Conservation (phyloP, 2,329 filamentous ascomycete species). For the Lachnellula suecica region DNA sequence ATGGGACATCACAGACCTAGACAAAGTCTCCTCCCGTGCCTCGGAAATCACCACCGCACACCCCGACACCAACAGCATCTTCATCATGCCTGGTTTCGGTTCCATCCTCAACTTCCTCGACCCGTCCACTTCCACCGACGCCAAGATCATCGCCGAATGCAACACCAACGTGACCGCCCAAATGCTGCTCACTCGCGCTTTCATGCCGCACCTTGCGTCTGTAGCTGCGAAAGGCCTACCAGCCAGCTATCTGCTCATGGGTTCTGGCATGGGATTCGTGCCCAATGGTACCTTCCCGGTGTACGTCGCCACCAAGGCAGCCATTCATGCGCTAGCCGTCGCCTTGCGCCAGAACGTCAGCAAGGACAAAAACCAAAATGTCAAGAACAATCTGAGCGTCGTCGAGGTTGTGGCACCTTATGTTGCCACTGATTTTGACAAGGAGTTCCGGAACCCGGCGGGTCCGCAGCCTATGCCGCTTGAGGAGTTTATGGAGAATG, state of each 20-base stretch:
- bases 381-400: constrained; percentile 27
- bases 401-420: constrained; percentile 35
- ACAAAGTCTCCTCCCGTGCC: neutral
- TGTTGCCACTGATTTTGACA: constrained; percentile 33
- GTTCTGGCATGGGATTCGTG: constrained; percentile 26
- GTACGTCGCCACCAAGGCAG: constrained; percentile 33
- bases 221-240: constrained; percentile 3
- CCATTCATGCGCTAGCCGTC: constrained; percentile 28
- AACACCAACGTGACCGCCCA: neutral
- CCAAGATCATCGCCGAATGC: neutral
- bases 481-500: neutral
- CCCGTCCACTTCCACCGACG: neutral
- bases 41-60: neutral
- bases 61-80: neutral
- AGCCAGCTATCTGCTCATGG: constrained; percentile 26
- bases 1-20: neutral
- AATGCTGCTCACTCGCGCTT: neutral
- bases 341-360: constrained; percentile 17
- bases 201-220: neutral
- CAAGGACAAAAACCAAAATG: constrained; percentile 15
- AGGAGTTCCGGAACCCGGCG: constrained; percentile 22
- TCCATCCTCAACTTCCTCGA: neutral
- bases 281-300: constrained; percentile 29
- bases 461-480: constrained; percentile 3
- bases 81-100: neutral